These are phyloP conservation scores for Emmonsiellopsis sp. DNA, from an alignment of 2,329 filamentous ascomycete species.

Conservation along the genomic window DNA sequence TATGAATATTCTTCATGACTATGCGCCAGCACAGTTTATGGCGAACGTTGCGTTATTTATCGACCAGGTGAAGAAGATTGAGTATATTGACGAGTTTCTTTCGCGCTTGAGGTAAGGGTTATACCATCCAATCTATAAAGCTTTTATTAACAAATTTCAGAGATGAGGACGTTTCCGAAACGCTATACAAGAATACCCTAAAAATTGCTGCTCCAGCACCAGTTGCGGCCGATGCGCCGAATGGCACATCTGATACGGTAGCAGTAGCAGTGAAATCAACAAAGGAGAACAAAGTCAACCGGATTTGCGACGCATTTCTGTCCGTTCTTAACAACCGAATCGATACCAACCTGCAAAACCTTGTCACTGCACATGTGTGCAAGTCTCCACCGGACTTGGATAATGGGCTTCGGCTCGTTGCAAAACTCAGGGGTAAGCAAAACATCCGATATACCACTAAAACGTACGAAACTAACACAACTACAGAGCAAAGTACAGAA, in stretches of 20 bases:
- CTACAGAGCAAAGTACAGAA: conserved; percentile 49
- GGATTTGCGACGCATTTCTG: conserved; percentile 77
- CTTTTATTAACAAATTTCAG: conserved; percentile 27
- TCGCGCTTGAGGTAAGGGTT: conserved; percentile 63
- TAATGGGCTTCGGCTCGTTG: conserved; percentile 70
- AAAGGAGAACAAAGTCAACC: conserved; percentile 62
- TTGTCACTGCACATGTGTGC: conserved; percentile 90
- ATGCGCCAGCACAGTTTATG: conserved; percentile 80
- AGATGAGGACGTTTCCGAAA: conserved; percentile 86
- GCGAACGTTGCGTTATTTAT: conserved; percentile 66
- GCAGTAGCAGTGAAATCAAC: conserved; percentile 7
- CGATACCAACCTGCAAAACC: conserved; percentile 67
- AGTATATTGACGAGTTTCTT: conserved; percentile 83
- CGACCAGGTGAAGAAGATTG: conserved; percentile 69
- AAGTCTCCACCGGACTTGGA: conserved; percentile 85
- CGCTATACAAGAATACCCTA: conserved; percentile 85
- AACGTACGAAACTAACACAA: conserved; percentile 10
- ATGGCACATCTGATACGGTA: background rate
- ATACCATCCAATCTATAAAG: background rate
- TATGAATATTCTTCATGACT: conserved; percentile 94
- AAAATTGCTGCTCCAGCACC: conserved; percentile 28
- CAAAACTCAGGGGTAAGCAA: conserved; percentile 49
- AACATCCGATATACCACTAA: background rate
- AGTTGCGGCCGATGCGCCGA: conserved; percentile 10
- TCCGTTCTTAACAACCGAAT: conserved; percentile 53